Conservation (phyloP, 73 alveolate species). For the Stentor coeruleus region DNA sequence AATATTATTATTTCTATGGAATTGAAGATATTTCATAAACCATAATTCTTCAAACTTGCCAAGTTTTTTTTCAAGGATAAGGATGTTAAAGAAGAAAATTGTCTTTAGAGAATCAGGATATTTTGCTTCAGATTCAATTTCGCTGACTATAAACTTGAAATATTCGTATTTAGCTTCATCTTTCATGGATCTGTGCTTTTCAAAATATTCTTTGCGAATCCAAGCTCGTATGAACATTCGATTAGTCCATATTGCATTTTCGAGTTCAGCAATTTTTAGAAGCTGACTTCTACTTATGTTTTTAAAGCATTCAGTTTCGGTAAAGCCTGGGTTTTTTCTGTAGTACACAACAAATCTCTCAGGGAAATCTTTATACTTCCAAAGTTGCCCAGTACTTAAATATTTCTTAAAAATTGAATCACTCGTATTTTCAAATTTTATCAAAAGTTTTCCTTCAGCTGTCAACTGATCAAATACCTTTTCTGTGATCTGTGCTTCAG, state of each 20-base stretch:
- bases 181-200: not conserved
- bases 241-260: not conserved
- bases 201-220: not conserved
- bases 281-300: not conserved
- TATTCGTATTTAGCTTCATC: not conserved
- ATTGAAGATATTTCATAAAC: constrained; percentile 44
- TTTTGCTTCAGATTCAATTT: not conserved
- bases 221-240: not conserved
- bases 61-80: constrained; percentile 39
- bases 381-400: not conserved
- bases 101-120: constrained; percentile 36
- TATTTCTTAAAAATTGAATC: not conserved
- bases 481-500: not conserved
- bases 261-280: not conserved
- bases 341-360: not conserved
- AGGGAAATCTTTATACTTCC: not conserved
- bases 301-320: constrained; percentile 20
- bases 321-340: not conserved
- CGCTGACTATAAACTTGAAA: too few species aligned
- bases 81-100: constrained; percentile 30
- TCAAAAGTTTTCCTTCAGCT: not conserved
- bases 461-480: not conserved
- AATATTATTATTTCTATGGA: not conserved
- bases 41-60: constrained; percentile 39
- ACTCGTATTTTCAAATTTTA: not conserved